These are phyloP conservation scores for Lippia alba DNA, from an alignment of 305 asterid genomes.

Conservation along the genomic window DNA sequence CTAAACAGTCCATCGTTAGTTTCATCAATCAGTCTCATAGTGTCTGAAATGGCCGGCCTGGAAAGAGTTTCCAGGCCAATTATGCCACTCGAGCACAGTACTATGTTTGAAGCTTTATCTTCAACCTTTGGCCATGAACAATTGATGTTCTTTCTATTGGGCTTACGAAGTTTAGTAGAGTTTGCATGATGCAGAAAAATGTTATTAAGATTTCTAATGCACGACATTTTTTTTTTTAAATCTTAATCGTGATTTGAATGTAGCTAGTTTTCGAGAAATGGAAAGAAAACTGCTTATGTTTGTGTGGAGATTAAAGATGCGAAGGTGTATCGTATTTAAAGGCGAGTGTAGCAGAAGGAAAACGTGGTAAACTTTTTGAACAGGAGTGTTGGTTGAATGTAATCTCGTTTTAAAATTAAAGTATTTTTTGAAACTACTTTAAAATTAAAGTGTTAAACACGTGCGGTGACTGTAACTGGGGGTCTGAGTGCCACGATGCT, in stretches of 20 bases:
- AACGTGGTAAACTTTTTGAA: not conserved
- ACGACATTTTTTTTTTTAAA: not conserved
- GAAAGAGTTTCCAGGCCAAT: not conserved
- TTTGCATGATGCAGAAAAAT: not conserved
- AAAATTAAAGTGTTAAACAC: no score
- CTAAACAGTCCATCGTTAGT: constrained; percentile 27
- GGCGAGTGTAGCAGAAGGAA: not conserved
- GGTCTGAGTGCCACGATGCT: no score
- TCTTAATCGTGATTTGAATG: not conserved
- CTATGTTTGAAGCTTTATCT: not conserved
- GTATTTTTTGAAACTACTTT: no score
- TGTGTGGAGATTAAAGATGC: not conserved
- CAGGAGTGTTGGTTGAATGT: not conserved
- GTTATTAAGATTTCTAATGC: not conserved
- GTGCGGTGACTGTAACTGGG: no score
- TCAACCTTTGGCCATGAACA: not conserved
- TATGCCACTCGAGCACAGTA: not conserved
- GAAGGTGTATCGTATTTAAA: not conserved
- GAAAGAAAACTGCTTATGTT: not conserved
- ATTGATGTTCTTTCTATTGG: not conserved
- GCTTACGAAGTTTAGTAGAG: not conserved
- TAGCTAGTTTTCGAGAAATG: not conserved
- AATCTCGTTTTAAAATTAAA: no score
- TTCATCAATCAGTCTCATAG: constrained; percentile 33
- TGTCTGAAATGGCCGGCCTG: constrained; percentile 7